These are phyloP conservation scores for Ceratorhiza oryzae-sativae DNA, from an alignment of 1,284 basidiomycete species.

Conservation along the genomic window DNA sequence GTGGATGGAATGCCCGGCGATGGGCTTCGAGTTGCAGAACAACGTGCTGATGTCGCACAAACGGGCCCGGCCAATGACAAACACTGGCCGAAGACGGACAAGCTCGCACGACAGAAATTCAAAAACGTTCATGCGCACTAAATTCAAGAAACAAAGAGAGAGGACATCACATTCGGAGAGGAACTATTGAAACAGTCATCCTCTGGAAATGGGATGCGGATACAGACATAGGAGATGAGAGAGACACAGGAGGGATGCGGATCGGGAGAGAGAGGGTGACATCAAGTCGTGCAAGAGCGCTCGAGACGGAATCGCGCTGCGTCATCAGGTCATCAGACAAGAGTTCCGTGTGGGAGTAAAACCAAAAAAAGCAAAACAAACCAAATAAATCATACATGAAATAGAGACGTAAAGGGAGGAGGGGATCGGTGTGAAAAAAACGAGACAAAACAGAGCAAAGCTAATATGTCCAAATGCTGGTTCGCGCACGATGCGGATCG, in stretches of 20 bases:
- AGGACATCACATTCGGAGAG: conserved; percentile 32
- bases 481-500: conserved; percentile 29
- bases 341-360: conserved; percentile 34
- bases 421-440: neutral
- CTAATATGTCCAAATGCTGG: conserved; percentile 16
- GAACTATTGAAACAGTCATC: conserved; percentile 23
- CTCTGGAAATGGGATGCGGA: conserved; percentile 34
- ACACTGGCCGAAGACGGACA: neutral
- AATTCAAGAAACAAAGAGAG: neutral
- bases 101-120: neutral
- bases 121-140: neutral
- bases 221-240: neutral
- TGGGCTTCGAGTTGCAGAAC: conserved; percentile 5
- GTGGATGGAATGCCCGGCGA: neutral
- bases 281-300: conserved; percentile 31
- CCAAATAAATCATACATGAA: conserved; percentile 12
- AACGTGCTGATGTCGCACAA: conserved; percentile 21
- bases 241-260: neutral
- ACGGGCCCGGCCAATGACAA: neutral
- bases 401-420: neutral
- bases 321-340: conserved; percentile 34
- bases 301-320: conserved; percentile 17
- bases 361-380: neutral
- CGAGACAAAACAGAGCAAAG: neutral
- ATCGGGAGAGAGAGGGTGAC: conserved; percentile 10